These are phyloP conservation scores for Aspergillus awamori DNA, from an alignment of 2,329 filamentous ascomycete genomes.

Conservation along the genomic window DNA sequence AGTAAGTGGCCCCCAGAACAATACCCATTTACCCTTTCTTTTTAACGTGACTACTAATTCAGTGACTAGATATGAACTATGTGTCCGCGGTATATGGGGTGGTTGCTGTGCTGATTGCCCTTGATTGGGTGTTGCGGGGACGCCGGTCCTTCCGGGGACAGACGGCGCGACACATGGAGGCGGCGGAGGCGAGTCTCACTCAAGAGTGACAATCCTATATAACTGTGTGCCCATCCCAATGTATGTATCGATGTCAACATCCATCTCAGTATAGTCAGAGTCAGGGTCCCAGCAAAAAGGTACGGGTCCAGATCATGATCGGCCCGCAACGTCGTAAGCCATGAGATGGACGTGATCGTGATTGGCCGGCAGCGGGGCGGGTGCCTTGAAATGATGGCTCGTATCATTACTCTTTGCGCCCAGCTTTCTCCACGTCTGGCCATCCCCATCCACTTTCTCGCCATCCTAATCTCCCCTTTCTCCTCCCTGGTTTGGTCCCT, in stretches of 20 bases:
- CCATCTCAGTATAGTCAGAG: neutral
- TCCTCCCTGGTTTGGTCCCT: neutral
- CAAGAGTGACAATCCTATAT: too few relatives aligned
- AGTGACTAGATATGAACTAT: conserved; percentile 41
- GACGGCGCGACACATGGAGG: conserved; percentile 10
- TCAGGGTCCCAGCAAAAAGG: neutral
- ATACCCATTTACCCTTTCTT: neutral
- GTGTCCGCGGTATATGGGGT: conserved; percentile 36
- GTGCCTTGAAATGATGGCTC: neutral
- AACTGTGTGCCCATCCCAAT: neutral
- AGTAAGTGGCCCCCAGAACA: conserved; percentile 27
- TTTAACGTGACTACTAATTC: neutral
- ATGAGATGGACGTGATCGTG: neutral
- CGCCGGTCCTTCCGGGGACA: conserved; percentile 32
- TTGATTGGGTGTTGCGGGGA: conserved; percentile 37
- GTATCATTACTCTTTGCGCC: neutral
- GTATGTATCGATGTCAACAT: neutral
- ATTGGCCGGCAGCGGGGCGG: neutral
- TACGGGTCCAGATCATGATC: neutral
- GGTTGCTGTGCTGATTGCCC: conserved; percentile 33
- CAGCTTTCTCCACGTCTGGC: neutral
- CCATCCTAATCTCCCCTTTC: neutral
- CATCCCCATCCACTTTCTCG: neutral
- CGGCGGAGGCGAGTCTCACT: neutral
- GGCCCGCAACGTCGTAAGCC: neutral